Evolutionary conservation across 805 yeast species (phyloP), one percentile per base, ranked within the genome.

Genomic region (Teunomyces barrocoloradensis): DNA sequence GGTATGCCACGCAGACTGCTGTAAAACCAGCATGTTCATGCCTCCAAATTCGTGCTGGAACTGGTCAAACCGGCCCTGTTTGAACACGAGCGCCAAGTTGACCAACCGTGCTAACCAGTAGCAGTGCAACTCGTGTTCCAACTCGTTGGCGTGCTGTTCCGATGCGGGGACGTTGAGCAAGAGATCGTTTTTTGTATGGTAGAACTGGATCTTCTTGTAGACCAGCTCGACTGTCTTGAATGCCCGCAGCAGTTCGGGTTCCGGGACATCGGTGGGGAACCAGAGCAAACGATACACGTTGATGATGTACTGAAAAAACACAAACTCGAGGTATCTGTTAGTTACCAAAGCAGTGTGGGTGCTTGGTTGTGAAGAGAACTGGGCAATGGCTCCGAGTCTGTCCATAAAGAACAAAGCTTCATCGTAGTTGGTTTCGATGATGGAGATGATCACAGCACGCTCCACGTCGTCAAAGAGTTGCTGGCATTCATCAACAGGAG

Each of bases 321-420:
- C 51, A 43, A 55, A 61, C 52, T 69, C 71, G 28, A 68, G 47
- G 52, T 54, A 65, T 27, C 54, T 45, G 53, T 65, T 68, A 6
- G 48, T 45, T 12, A 49, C 49, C 40, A 65, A 57, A 30, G 52
- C 60, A 10, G 44, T 47, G 23, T 50, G 45, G 36, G 55, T 57
- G 15, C 51, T 47, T 6, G 69, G 66, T 32, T 63, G 69, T 13
- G 55, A 53, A 15, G 55, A 38, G 50, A 68, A 64, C 21, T 52
- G 63, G 17, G 56, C 56, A 23, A 52, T 33, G 13, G 58, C 47
- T 6, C 48, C 39, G 33, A 53, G 52, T 17, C 52, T 55, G 34
- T 52, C 54, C 27, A 65, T 33, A 21, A 55, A 51, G 29, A 51
- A 48, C n/a, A 51, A 41, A 4, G 60, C 58, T 36, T 49, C 52